Evolutionary conservation across 306 rosid genomes (phyloP).

Genomic region (Vigna radiata): DNA sequence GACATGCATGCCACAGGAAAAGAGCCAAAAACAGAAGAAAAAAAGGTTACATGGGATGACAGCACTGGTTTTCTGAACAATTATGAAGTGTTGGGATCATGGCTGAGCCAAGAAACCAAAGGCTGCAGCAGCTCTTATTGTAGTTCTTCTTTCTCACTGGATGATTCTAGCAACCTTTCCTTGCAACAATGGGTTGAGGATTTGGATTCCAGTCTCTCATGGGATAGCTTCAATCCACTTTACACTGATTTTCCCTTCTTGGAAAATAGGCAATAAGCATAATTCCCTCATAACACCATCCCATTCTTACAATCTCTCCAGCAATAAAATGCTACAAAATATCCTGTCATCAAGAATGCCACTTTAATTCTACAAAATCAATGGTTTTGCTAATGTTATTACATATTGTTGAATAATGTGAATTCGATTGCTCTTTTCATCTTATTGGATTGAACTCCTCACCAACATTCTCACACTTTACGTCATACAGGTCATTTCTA

Average conservation of each 20-base stretch:
- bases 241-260: slow-evolving; percentile 57
- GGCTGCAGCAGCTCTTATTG: slow-evolving; percentile 51
- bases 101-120: slow-evolving; percentile 57
- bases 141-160: slow-evolving; percentile 59
- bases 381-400: slow-evolving; percentile 4
- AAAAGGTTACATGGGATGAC: slow-evolving; percentile 46
- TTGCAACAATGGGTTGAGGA: slow-evolving; percentile 60
- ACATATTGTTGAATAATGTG: slow-evolving; percentile 8
- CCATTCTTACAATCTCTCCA: slow-evolving; percentile 15
- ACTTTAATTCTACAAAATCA: neutral
- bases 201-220: slow-evolving; percentile 62
- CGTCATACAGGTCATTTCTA: too few species aligned
- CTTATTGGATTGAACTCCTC: slow-evolving; percentile 19
- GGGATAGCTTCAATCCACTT: slow-evolving; percentile 65
- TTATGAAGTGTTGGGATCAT: slow-evolving; percentile 55
- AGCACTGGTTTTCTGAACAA: slow-evolving; percentile 48
- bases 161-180: slow-evolving; percentile 60
- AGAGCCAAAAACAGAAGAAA: slow-evolving; percentile 41
- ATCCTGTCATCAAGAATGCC: neutral
- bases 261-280: slow-evolving; percentile 43
- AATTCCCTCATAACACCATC: slow-evolving; percentile 13
- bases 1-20: slow-evolving; percentile 36
- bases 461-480: neutral
- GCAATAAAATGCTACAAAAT: slow-evolving; percentile 23
- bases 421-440: slow-evolving; percentile 30